Evolutionary conservation across 2,329 filamentous ascomycete species (phyloP).

Genomic region (Diaporthe vexans): DNA sequence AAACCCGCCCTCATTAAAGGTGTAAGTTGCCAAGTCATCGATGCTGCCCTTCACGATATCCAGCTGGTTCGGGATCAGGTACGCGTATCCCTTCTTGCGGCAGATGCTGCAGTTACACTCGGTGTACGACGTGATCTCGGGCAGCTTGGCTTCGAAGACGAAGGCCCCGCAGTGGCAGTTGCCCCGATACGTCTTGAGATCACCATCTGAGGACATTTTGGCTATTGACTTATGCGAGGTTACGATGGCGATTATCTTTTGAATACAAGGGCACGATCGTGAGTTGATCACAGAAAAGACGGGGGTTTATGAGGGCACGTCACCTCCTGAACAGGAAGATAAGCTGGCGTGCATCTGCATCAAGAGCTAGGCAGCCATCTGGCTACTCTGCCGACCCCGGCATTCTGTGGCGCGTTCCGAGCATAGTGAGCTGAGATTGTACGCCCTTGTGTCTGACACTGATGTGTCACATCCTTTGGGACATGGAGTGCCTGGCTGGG

Average conservation of each 20-base stretch:
- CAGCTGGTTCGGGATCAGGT: conserved; percentile 52
- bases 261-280: neutral
- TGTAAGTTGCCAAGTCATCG: conserved; percentile 58
- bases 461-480: conserved; percentile 1
- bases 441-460: neutral
- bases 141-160: conserved; percentile 64
- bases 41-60: conserved; percentile 62
- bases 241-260: neutral
- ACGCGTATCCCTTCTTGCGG: conserved; percentile 62
- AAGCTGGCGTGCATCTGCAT: neutral
- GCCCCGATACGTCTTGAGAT: conserved; percentile 62
- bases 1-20: conserved; percentile 53
- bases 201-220: conserved; percentile 35
- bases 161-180: conserved; percentile 71
- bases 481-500: neutral
- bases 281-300: neutral
- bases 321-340: neutral
- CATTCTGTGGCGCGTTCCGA: neutral
- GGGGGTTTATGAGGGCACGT: no score
- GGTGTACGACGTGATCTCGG: conserved; percentile 68
- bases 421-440: neutral
- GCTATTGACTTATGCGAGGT: neutral
- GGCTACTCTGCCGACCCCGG: neutral
- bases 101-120: conserved; percentile 80
- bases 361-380: neutral